Base-by-base conservation (phyloP, 805 yeast genomes). In the Ascoidea tarda region DNA sequence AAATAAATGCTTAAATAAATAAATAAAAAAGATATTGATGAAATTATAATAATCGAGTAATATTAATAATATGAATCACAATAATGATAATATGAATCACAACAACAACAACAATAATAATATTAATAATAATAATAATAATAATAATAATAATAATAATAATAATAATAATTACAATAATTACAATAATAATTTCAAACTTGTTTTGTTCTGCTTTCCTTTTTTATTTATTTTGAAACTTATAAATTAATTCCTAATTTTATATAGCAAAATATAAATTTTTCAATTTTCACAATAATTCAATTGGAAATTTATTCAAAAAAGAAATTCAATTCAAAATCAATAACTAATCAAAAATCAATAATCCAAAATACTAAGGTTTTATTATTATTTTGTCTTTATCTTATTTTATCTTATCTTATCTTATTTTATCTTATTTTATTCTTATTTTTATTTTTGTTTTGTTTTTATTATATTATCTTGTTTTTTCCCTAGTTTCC, bases 21-120 rank as follows among this genome's bases (percentile, higher is more conserved):
- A 21, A 21, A 21, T 21, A 64, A 60, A 51, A 57, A 61, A 51
- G 58, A 62, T 50, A 60, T 57, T 49, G 59, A 55, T 52, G 63
- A 60, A 56, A 51, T 38, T 51, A 54, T 51, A 50, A 52, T 54
- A 6, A 53, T 48, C 49, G 52, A 53, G 31, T 49, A 54, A 48
- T 53, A 54, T 50, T 33, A 47, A 46, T 31, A 54, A 53, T 50
- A 53, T n/a, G n/a, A n/a, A n/a, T n/a, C n/a, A 52, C 21, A 52
- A 51, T 38, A 53, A 53, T 44, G 47, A 53, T 46, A 49, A 42
- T 21, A 47, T 5, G 3, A 46, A n/a, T 45, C 4, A 21, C 48
- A 46, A 46, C 5, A 46, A 31, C 4, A 44, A 44, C 3, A 44
- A 44, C 3, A n/a, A 44, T 44, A 16, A 44, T 2, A 14, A 44